A percentile compares a stretch with the other conserved stretches of the same genome.
Evolutionary conservation across 768 basidiomycete species (phyloP).

Genomic region (Mrakia gelida): DNA sequence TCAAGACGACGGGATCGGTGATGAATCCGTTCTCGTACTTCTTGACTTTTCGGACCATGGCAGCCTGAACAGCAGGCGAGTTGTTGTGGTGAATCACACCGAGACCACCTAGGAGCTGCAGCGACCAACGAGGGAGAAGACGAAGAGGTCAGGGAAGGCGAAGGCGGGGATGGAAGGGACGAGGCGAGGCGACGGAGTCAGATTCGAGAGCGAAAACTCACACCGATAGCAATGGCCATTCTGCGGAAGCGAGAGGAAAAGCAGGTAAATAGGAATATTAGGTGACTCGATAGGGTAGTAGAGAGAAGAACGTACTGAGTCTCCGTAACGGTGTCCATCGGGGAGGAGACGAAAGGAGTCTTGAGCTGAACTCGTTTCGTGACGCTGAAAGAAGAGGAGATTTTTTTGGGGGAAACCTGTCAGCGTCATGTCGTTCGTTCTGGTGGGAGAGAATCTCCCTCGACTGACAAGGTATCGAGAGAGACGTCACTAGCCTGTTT

Average conservation of each 20-base stretch:
- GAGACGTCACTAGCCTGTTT: constrained; percentile 54
- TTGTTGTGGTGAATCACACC: constrained; percentile 97
- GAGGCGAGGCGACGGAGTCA: no score
- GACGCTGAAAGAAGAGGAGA: constrained; percentile 49
- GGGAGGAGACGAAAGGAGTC: constrained; percentile 94
- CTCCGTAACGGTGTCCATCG: constrained; percentile 99
- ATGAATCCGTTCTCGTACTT: constrained; percentile 99
- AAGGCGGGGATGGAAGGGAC: no score
- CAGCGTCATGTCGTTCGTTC: background rate
- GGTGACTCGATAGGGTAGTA: background rate
- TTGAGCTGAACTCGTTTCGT: constrained; percentile 86
- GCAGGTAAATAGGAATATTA: constrained; percentile 12
- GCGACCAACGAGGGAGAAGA: no score
- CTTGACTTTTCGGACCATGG: constrained; percentile 96
- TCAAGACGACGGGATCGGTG: constrained; percentile 83
- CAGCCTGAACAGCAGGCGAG: constrained; percentile 71
- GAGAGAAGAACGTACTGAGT: constrained; percentile 58
- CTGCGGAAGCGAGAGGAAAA: constrained; percentile 42
- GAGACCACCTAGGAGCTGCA: constrained; percentile 84
- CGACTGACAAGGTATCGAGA: constrained; percentile 63
- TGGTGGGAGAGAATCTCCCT: no score
- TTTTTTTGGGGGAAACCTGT: no score
- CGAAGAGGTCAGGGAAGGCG: background rate
- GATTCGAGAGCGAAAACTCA: constrained; percentile 5
- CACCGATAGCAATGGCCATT: constrained; percentile 46